These are phyloP conservation scores for Russula griseocarnosa DNA, from an alignment of 768 basidiomycete genomes.

Conservation along the genomic window DNA sequence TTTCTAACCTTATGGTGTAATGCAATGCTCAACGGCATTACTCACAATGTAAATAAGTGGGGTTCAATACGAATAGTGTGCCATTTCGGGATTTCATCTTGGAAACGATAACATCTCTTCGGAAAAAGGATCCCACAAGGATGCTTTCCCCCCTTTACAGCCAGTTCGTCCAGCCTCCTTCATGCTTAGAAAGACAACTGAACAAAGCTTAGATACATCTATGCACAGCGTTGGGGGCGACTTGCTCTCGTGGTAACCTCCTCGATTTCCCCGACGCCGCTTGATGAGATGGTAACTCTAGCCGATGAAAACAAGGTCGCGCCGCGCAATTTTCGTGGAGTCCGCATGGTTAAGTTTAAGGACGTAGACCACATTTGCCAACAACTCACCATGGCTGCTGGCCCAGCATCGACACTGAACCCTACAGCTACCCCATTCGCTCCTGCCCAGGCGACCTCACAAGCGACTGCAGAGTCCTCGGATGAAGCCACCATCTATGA, in stretches of 20 bases:
- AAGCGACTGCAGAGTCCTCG: neutral
- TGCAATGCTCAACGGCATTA: neutral
- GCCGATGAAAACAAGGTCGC: neutral
- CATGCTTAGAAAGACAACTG: neutral
- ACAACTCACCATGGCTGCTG: constrained; percentile 16
- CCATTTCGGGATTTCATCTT: neutral
- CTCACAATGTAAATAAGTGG: constrained; percentile 10
- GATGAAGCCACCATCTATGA: neutral
- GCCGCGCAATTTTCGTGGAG: neutral
- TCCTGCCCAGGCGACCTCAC: constrained; percentile 2
- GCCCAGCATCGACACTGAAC: constrained; percentile 12
- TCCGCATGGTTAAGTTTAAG: constrained; percentile 15
- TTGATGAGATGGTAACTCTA: constrained; percentile 24
- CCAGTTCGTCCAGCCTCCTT: neutral
- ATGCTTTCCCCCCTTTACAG: constrained; percentile 4
- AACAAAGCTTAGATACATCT: constrained; percentile 14
- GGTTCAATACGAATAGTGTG: neutral
- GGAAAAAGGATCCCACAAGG: constrained; percentile 7
- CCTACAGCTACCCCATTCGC: constrained; percentile 17
- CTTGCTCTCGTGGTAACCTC: neutral
- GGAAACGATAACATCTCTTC: constrained; percentile 13
- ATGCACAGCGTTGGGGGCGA: constrained; percentile 5
- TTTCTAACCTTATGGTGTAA: neutral
- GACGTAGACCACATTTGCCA: constrained; percentile 4
- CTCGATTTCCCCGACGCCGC: constrained; percentile 13